A percentile compares a stretch with the other conserved stretches of the same genome.
These are phyloP conservation scores for Neonectria ditissima DNA, from an alignment of 2,329 filamentous ascomycete species.

Conservation along the genomic window DNA sequence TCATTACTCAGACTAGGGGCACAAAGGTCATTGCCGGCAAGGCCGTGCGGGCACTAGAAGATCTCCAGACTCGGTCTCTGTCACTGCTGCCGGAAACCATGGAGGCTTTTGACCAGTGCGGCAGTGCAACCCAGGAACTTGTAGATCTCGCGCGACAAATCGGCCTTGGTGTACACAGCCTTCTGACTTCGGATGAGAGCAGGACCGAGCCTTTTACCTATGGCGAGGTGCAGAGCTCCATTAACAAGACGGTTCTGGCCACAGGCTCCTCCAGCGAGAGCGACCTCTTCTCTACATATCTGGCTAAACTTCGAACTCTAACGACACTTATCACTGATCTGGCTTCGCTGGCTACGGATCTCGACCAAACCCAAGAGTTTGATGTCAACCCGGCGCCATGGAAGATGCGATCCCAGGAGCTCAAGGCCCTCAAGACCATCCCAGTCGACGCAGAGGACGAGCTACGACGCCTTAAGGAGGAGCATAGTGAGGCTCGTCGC, in stretches of 20 bases:
- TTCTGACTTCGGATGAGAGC: conserved; percentile 77
- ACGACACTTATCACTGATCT: conserved; percentile 76
- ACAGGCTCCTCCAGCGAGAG: conserved; percentile 69
- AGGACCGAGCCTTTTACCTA: conserved; percentile 75
- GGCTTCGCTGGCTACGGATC: conserved; percentile 74
- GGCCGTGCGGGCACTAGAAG: conserved; percentile 79
- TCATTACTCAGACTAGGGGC: conserved; percentile 81
- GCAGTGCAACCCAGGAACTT: conserved; percentile 72
- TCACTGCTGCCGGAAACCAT: conserved; percentile 76
- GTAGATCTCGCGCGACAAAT: conserved; percentile 74
- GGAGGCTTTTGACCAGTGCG: conserved; percentile 77
- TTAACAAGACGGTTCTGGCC: conserved; percentile 64
- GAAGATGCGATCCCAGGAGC: conserved; percentile 82
- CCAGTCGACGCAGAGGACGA: conserved; percentile 88
- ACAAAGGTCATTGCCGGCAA: conserved; percentile 87
- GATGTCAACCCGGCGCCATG: conserved; percentile 83
- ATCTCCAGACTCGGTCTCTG: conserved; percentile 80
- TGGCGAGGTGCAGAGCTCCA: conserved; percentile 72
- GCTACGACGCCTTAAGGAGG: conserved; percentile 81
- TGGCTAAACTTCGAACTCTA: conserved; percentile 73
- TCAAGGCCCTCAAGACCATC: conserved; percentile 84
- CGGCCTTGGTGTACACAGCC: conserved; percentile 72
- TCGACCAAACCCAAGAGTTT: conserved; percentile 82
- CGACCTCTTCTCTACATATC: conserved; percentile 77
- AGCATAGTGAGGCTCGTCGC: conserved; percentile 81